Base-by-base conservation (phyloP, 2,329 filamentous ascomycete genomes). In the Camillea tinctor region DNA sequence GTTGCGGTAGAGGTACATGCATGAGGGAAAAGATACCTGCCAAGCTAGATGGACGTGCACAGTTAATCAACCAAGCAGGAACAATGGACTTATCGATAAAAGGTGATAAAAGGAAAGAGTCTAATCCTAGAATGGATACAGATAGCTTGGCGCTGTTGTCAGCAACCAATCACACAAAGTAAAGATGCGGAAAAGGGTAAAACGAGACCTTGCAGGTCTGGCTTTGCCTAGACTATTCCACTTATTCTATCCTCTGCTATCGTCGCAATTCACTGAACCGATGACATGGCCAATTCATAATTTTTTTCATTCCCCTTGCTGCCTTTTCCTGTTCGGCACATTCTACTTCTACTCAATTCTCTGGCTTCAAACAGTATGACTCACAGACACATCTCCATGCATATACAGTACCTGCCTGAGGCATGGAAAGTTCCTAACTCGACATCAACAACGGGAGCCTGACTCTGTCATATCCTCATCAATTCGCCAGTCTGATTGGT, bases 401-500 rank as follows among this genome's bases (percentile, higher is more conserved):
- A 22, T 50, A 20, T n/a, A 9, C 19, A 48, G 50, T 49, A 55
- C 26, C 24, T 30, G 13, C 26, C 26, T 30, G 13, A 58, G 60
- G 40, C 61, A n/a, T n/a, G 59, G 50, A 55, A 58, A 54, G 54
- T 50, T 52, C 57, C 51, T 49, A 52, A 54, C 54, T 24, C 60
- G 58, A 58, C 48, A 55, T 24, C 60, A 58, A 58, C 48, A 55
- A 44, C 36, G n/a, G 36, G 36, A 44, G 52, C 59, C 54, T 24
- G 50, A 26, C 55, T 58, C 49, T 56, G 60, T 58, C 48, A 26
- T 21, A 51, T 26, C 61, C 13, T 44, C 36, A 44, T 44, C 68
- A 69, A 69, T 69, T 66, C 63, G 23, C 17, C 4, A 26, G 44
- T 26, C 21, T 52, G 24, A 69, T 71, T 71, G 69, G 69, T 49